These are phyloP conservation scores for Lentinula aciculospora DNA, from an alignment of 768 basidiomycete genomes.

Conservation along the genomic window DNA sequence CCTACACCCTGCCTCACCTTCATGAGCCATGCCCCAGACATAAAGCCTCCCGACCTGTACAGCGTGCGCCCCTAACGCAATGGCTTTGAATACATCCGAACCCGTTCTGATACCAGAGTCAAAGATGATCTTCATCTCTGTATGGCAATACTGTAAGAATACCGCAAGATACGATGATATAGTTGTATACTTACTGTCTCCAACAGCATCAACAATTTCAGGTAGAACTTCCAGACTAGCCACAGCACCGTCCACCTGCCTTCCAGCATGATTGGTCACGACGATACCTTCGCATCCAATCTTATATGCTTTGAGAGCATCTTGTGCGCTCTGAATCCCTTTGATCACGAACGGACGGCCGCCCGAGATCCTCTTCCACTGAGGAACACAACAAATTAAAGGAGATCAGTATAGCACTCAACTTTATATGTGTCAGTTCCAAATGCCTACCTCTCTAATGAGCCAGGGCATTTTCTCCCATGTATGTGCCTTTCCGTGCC, in stretches of 20 bases:
- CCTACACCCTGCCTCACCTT: constrained; percentile 43
- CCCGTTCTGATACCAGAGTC: constrained; percentile 51
- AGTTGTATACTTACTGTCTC: constrained; percentile 37
- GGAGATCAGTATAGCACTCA: not conserved
- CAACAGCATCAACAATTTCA: constrained; percentile 46
- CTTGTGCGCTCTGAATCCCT: constrained; percentile 42
- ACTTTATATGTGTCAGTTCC: not conserved
- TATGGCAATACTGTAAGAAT: not conserved
- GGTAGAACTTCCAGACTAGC: constrained; percentile 44
- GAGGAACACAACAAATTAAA: not conserved
- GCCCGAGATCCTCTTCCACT: constrained; percentile 44
- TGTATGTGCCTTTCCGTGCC: constrained; percentile 46
- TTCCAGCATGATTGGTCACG: constrained; percentile 51
- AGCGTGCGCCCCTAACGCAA: constrained; percentile 49
- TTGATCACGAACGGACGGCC: constrained; percentile 49
- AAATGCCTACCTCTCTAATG: constrained; percentile 30
- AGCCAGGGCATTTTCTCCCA: constrained; percentile 49
- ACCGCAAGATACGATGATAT: too few species aligned
- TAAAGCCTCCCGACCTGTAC: constrained; percentile 44
- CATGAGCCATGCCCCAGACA: constrained; percentile 49
- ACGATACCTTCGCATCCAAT: constrained; percentile 48
- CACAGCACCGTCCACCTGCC: constrained; percentile 54
- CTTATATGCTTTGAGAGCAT: constrained; percentile 41
- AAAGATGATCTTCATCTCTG: constrained; percentile 45
- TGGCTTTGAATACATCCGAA: constrained; percentile 50